Base-by-base conservation (phyloP, 768 basidiomycete species). In the Amanita muscaria region DNA sequence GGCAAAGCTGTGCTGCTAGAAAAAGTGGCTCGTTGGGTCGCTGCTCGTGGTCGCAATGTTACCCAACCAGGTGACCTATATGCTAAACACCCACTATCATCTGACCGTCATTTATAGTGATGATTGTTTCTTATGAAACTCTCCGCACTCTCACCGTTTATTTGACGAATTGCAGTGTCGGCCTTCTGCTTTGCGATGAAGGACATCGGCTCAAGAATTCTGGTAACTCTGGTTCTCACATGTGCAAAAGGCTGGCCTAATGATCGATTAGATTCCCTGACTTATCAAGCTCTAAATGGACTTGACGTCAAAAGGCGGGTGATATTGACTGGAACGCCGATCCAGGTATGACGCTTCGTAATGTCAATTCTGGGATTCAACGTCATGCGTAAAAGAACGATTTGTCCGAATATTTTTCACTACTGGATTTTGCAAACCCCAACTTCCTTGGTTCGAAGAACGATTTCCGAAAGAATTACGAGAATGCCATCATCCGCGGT, bases 81-180 rank as follows among this genome's bases (percentile, higher is more conserved):
- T 32, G 9, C 11, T 31, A n/a, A 2, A 8, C 15, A 5, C 19
- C n/a, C 22, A 25, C 18, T 36, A 27, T 33, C 18, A 18, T 18
- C n/a, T 30, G n/a, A 22, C 44, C 25, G 25, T 18, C 27, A 38
- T 33, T 36, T 35, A 11, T 7, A 93, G 94, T 98, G 35, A 90
- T 99, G 88, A 97, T 99, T 51, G 92, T 96, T 4, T 98, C 96
- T 0, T 99, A 99, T 53, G 94, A 99, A 61, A 94, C 90, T 0
- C 73, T 99, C 41, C 80, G 94, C 15, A 83, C 83, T 3, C 67
- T 97, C 10, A 74, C 81, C 6, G 78, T 64, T 0, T 78, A 93
- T 55, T 71, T 98, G 9, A 80, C 80, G 3, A 77, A 74, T 46
- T 89, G 87, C 51, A 79, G 71, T 41, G 87, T 99, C 37, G 96